Evolutionary conservation across 2,329 filamentous ascomycete genomes (phyloP).

Genomic region (Corniculantispora saksenae): DNA sequence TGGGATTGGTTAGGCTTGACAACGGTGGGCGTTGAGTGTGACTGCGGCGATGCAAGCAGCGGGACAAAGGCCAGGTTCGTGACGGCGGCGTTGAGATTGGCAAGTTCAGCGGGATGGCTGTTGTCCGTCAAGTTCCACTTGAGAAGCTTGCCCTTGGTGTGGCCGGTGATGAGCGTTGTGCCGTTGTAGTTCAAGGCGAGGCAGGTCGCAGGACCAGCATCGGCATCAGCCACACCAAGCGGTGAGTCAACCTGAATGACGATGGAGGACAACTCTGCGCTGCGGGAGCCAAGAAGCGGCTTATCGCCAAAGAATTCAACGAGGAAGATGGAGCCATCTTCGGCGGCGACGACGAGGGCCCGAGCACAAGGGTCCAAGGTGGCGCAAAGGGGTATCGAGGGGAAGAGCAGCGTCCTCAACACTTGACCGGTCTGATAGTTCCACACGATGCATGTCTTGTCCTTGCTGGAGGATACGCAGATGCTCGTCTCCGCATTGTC

Average conservation of each 20-base stretch:
- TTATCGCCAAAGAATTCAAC: slow-evolving; percentile 68
- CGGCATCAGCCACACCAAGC: slow-evolving; percentile 59
- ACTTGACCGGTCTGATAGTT: slow-evolving; percentile 79
- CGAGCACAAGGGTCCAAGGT: slow-evolving; percentile 80
- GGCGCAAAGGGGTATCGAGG: slow-evolving; percentile 70
- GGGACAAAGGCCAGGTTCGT: slow-evolving; percentile 78
- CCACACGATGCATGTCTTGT: slow-evolving; percentile 91
- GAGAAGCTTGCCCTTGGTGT: slow-evolving; percentile 75
- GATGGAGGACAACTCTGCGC: slow-evolving; percentile 55
- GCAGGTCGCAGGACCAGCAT: slow-evolving; percentile 67
- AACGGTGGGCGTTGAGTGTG: slow-evolving; percentile 56
- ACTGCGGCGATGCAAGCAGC: slow-evolving; percentile 45
- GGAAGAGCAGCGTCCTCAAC: slow-evolving; percentile 80
- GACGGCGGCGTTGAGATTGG: slow-evolving; percentile 76
- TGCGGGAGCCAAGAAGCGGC: slow-evolving; percentile 55
- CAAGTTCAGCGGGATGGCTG: slow-evolving; percentile 65
- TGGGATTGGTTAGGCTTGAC: slow-evolving; percentile 78
- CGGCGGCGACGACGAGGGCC: slow-evolving; percentile 77
- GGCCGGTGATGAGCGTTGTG: slow-evolving; percentile 76
- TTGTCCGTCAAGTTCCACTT: slow-evolving; percentile 77
- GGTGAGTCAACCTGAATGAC: slow-evolving; percentile 57
- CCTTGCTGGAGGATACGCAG: slow-evolving; percentile 78
- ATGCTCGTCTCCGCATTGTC: slow-evolving; percentile 71
- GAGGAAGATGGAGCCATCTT: slow-evolving; percentile 77
- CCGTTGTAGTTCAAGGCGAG: slow-evolving; percentile 80